Base-by-base conservation (phyloP, 306 rosid genomes). In the Prinsepia uniflora region DNA sequence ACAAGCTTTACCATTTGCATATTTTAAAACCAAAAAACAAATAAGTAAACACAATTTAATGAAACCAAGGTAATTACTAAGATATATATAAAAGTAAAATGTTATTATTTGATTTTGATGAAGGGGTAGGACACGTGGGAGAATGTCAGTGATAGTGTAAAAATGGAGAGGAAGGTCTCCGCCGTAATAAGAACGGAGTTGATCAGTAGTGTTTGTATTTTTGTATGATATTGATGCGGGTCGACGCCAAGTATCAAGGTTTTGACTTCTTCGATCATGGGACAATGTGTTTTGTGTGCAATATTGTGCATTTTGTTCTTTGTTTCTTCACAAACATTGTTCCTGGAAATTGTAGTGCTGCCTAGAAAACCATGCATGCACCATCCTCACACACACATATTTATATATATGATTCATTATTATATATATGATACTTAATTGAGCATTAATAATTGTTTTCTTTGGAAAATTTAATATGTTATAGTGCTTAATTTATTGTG, bases 181-280 rank as follows among this genome's bases (percentile, higher is more conserved):
- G 91, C 88, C 98, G 98, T 90, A 75, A 77, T 85, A 71, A 83
- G 85, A 75, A 90, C 96, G 96, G 86, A 84, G 58, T 83, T 81
- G 78, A 84, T 57, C 79, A 76, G 79, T 66, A 46, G 3, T 49
- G 61, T 50, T 69, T 82, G 61, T 81, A 76, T 78, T 61, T 40
- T 36, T 63, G 63, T 53, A 59, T 44, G 20, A 11, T 71, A 81
- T 72, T 76, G 39, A 40, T 54, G 84, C 30, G 1, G 36, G 36
- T 30, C 36, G 83, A 72, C 75, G 87, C 66, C 92, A 81, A 84
- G 76, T 72, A 85, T 85, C 90, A 82, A 85, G 84, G 88, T 74
- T 90, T 92, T 88, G 96, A 90, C 96, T 88, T 79, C 4, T 30
- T 30, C 36, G 36, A 30, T 30, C 19, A 72, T 75, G 82, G 87